Percentiles rank a stretch among this genome's conserved stretches.
Conservation (phyloP, 140 eudicot species). For the Senecio squalidus region DNA sequence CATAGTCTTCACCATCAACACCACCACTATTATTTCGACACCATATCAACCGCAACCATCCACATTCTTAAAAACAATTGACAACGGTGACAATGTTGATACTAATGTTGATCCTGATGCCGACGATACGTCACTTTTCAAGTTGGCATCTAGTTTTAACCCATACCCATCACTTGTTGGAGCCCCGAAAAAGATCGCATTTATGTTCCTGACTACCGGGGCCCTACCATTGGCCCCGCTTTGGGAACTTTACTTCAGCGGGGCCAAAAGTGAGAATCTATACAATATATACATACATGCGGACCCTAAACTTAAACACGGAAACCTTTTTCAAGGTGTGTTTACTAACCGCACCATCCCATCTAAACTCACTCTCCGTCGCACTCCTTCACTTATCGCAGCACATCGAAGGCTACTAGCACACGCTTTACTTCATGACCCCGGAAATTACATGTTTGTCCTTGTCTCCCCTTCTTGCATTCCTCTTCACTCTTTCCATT, state of each 20-base stretch:
- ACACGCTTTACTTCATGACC: conserved; percentile 69
- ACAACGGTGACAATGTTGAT: neutral
- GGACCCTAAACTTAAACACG: conserved; percentile 37
- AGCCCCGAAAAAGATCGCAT: conserved; percentile 57
- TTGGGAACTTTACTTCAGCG: conserved; percentile 70
- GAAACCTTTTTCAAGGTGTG: conserved; percentile 47
- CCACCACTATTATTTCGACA: conserved; percentile 13
- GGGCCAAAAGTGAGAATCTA: conserved; percentile 17
- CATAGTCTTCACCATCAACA: conserved; percentile 60
- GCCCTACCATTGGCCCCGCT: conserved; percentile 64
- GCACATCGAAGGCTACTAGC: conserved; percentile 72
- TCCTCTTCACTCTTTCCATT: conserved; percentile 68
- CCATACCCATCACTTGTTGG: conserved; percentile 29
- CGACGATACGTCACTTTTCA: conserved; percentile 34
- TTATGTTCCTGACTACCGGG: conserved; percentile 65
- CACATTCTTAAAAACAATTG: conserved; percentile 1
- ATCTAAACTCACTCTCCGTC: conserved; percentile 73
- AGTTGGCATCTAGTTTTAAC: conserved; percentile 44
- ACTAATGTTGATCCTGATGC: too few species aligned
- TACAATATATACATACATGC: conserved; percentile 82
- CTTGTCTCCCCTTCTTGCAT: conserved; percentile 73
- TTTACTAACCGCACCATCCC: conserved; percentile 60
- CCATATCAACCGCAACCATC: neutral
- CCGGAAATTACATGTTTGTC: conserved; percentile 55
- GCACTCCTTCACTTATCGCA: conserved; percentile 57